phyloP scores from a whole-genome alignment of 225 moss, liverwort and hornwort genomes.

The Pleurozium schreberi region DNA sequence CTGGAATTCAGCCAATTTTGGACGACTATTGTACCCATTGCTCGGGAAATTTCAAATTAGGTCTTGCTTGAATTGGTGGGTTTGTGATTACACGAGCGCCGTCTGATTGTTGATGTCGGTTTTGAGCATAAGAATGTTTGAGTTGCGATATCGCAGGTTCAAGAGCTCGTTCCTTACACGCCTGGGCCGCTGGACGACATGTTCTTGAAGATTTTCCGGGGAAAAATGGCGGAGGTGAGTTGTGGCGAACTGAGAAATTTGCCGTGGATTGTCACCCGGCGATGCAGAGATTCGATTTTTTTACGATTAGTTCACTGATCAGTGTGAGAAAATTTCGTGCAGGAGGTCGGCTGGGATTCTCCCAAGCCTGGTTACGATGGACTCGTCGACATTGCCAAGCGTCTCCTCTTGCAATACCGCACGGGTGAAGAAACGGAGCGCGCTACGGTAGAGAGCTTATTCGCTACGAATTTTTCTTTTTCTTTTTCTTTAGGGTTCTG shows the following conservation, averaged over 20 bases:
- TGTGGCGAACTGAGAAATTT: background rate
- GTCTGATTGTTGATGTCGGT: background rate
- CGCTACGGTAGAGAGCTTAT: constrained; percentile 38
- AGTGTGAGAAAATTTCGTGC: background rate
- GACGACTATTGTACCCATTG: background rate
- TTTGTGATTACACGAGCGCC: background rate
- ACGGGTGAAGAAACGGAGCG: constrained; percentile 68
- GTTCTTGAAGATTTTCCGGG: constrained; percentile 57
- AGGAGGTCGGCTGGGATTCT: constrained; percentile 97
- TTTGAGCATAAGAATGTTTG: background rate
- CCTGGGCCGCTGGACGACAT: constrained; percentile 54
- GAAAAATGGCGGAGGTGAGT: constrained; percentile 65
- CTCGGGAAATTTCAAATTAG: background rate
- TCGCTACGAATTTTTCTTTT: background rate
- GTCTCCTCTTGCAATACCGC: constrained; percentile 50
- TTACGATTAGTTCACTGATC: background rate
- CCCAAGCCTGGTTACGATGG: constrained; percentile 77
- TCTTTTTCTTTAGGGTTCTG: background rate
- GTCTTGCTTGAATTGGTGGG: background rate
- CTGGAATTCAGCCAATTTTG: background rate
- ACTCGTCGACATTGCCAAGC: constrained; percentile 79
- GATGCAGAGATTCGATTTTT: background rate
- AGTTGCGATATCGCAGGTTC: background rate
- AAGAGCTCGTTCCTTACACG: constrained; percentile 19
- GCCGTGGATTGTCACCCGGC: background rate